A percentile compares a stretch with the other conserved stretches of the same genome.
phyloP scores from a whole-genome alignment of 371 early-diverging fungal genomes.

The Mortierella sp. region DNA sequence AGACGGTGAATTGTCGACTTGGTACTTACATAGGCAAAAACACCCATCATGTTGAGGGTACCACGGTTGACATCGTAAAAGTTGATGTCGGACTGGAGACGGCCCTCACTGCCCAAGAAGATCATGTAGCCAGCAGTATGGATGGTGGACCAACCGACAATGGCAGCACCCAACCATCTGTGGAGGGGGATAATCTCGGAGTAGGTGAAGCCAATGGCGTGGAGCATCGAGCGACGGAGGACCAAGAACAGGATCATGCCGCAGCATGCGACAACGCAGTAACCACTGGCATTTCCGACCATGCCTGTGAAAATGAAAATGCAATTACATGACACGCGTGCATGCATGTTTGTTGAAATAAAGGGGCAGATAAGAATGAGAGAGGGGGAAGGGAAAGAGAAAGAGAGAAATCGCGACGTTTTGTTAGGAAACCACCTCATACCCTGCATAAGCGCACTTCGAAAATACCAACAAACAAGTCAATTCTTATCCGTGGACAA shows the following conservation, averaged over 20 bases:
- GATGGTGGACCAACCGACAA: slow-evolving; percentile 45
- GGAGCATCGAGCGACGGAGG: slow-evolving; percentile 57
- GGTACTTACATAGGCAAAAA: slow-evolving; percentile 44
- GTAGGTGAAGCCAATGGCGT: slow-evolving; percentile 55
- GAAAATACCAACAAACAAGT: no score
- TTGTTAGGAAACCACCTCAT: not conserved
- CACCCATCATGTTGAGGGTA: slow-evolving; percentile 54
- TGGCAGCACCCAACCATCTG: slow-evolving; percentile 50
- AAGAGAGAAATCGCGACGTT: not conserved
- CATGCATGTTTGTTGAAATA: no score
- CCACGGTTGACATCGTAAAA: slow-evolving; percentile 35
- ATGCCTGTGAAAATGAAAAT: slow-evolving; percentile 7
- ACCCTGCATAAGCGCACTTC: not conserved
- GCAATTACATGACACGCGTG: not conserved
- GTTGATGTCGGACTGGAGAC: slow-evolving; percentile 24
- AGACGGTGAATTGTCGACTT: not conserved
- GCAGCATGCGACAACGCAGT: slow-evolving; percentile 38
- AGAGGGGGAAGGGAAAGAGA: not conserved
- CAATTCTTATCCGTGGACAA: no score
- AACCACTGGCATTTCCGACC: slow-evolving; percentile 38
- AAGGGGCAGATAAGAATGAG: not conserved
- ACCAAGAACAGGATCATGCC: slow-evolving; percentile 52
- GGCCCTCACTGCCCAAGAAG: slow-evolving; percentile 23
- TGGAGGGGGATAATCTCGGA: slow-evolving; percentile 53
- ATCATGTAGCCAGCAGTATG: slow-evolving; percentile 40